phyloP scores from a whole-genome alignment of 1,284 basidiomycete species.

The Pisolithus thermaeus region DNA sequence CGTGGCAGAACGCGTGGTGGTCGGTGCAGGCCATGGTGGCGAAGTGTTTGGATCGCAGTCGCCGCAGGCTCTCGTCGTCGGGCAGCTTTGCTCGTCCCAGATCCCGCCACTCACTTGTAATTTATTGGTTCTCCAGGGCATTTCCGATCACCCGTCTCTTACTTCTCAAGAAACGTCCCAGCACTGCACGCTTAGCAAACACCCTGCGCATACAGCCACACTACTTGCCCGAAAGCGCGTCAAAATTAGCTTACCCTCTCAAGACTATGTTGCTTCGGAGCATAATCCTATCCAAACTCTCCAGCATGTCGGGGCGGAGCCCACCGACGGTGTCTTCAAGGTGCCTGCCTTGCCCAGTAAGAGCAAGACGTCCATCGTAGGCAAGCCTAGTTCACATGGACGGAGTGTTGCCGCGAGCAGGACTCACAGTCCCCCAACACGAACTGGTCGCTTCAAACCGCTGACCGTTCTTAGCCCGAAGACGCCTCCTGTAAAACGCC shows the following conservation, averaged over 20 bases:
- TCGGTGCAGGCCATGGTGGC: not conserved
- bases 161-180: not conserved
- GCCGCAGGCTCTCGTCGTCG: too few relatives aligned
- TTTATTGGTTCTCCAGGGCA: not conserved
- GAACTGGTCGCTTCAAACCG: constrained; percentile 15
- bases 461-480: not conserved
- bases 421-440: not conserved
- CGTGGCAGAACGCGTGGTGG: not conserved
- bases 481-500: not conserved
- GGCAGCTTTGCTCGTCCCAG: too few relatives aligned
- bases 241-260: constrained; percentile 6
- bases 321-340: constrained; percentile 3
- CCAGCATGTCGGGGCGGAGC: not conserved
- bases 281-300: not conserved
- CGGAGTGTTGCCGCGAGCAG: not conserved
- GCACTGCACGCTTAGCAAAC: constrained; percentile 7
- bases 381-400: not conserved
- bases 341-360: constrained; percentile 4
- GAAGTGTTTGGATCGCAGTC: not conserved
- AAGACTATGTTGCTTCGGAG: not conserved
- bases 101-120: not conserved
- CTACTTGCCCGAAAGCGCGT: constrained; percentile 15
- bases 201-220: constrained; percentile 18
- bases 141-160: not conserved
- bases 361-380: not conserved